Base-by-base conservation (phyloP, 192 early-diverging fungal species). In the Coemansia biformis region DNA sequence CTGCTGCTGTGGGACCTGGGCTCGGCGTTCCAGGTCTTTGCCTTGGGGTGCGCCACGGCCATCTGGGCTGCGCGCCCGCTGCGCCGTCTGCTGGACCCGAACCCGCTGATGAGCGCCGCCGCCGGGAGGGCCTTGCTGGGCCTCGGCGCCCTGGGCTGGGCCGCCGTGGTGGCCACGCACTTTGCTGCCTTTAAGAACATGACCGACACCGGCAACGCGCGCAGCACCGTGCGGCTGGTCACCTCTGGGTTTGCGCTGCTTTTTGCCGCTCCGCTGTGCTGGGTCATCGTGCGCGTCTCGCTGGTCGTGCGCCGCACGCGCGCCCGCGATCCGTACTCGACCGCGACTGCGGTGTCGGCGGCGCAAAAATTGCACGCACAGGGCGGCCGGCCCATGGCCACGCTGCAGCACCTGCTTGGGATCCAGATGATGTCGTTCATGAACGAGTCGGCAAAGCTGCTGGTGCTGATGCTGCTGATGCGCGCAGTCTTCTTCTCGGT, bases 1-100 rank as follows among this genome's bases (percentile, higher is more conserved):
- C 63, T 74, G 37, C 30, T 53, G 32, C 51, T 74, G 54, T 74
- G 70, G 70, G 43, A 66, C 34, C 26, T 74, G 17, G 63, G 46
- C 32, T 40, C 49, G 5, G 70, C 53, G 3, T 46, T 74, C 21
- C 62, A 65, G 4, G 21, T 74, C 7, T 16, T 58, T 23, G 57
- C 63, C 0, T 42, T 74, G 14, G 70, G 70, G 15, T 66, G 63
- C 38, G 38, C 53, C 18, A 45, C 62, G 54, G 34, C 38, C 11
- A 18, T 41, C 15, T 74, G 63, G 70, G 54, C 58, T 3, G 44
- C 58, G n/a, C 36, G 26, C 15, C 38, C 57, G 28, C 6, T 65
- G 40, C 49, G 46, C n/a, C 35, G 52, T 21, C 34, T 73, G 40
- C 50, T 73, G 3, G 69, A 61, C 11, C 31, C 41, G 16, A 29